Base-by-base conservation (phyloP, 371 early-diverging fungal species). In the Mucor velutinosus region DNA sequence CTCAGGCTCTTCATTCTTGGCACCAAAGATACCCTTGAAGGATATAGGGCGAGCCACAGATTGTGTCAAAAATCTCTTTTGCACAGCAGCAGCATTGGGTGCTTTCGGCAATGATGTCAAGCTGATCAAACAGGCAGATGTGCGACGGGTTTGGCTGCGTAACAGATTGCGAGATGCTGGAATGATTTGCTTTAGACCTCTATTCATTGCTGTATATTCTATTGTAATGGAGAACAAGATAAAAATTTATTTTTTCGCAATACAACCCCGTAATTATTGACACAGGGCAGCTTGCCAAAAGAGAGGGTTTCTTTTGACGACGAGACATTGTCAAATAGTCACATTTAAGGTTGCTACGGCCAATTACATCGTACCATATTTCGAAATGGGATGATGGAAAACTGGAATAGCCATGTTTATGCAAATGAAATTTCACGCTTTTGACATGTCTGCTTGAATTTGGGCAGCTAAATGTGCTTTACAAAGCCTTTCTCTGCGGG, bases 31-130 rank as follows among this genome's bases (percentile, higher is more conserved):
- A 29, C 76, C 73, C 67, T 76, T 75, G 66, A 80, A 72, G 5
- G 80, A 80, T 37, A 80, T 66, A 29, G 72, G 72, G 29, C 80
- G 74, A 64, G 65, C 65, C 21, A 65, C 66, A 29, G 66, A 58
- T 64, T 69, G 66, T 56, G 73, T 66, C 33, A 73, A 56, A 10
- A 27, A 37, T 51, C 73, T 37, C n/a, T 47, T 43, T 37, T 61
- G 57, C 51, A 53, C 30, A 32, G 25, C 23, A 19, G 29, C n/a
- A 33, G n/a, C 33, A n/a, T 35, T 63, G 10, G 51, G 5, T 37
- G n/a, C 27, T n/a, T 59, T 49, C 32, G 29, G 62, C 11, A 33
- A 49, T 49, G 27, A 62, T 21, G 15, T 33, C 51, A 33, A 32
- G 23, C 21, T 32, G 51, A 51, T 3, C 51, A 62, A 35, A 6